These are phyloP conservation scores for Paecilomyces dactylethromorphus DNA, from an alignment of 2,329 filamentous ascomycete genomes.

Conservation along the genomic window DNA sequence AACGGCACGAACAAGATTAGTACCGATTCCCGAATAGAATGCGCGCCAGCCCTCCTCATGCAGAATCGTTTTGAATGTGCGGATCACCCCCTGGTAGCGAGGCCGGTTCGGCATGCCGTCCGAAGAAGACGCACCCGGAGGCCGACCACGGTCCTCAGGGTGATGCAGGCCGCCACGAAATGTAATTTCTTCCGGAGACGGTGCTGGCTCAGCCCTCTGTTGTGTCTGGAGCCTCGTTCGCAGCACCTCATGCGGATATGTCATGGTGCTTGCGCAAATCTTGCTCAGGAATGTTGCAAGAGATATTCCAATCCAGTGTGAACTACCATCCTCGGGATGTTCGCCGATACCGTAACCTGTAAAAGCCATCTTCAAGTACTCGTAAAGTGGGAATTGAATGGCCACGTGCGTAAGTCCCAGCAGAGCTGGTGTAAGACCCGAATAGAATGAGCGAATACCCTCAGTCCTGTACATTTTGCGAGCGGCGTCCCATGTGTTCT, in stretches of 20 bases:
- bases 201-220: conserved; percentile 54
- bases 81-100: conserved; percentile 70
- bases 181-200: conserved; percentile 46
- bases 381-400: conserved; percentile 94
- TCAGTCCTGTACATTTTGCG: conserved; percentile 93
- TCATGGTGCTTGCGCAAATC: conserved; percentile 86
- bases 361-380: conserved; percentile 84
- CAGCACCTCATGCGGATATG: conserved; percentile 95
- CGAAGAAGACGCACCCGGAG: conserved; percentile 40
- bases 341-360: conserved; percentile 85
- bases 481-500: conserved; percentile 80
- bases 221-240: conserved; percentile 92
- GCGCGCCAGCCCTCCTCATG: conserved; percentile 90
- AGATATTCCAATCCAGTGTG: conserved; percentile 77
- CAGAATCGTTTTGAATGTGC: conserved; percentile 78
- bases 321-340: conserved; percentile 52
- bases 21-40: conserved; percentile 95
- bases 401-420: conserved; percentile 91
- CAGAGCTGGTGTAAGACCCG: conserved; percentile 83
- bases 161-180: conserved; percentile 36
- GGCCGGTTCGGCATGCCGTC: conserved; percentile 51
- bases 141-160: conserved; percentile 40
- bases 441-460: conserved; percentile 87
- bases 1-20: conserved; percentile 93
- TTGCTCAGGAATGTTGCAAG: conserved; percentile 90